phyloP scores from a whole-genome alignment of 352 stramenopile species.

The Phytophthora rubi region DNA sequence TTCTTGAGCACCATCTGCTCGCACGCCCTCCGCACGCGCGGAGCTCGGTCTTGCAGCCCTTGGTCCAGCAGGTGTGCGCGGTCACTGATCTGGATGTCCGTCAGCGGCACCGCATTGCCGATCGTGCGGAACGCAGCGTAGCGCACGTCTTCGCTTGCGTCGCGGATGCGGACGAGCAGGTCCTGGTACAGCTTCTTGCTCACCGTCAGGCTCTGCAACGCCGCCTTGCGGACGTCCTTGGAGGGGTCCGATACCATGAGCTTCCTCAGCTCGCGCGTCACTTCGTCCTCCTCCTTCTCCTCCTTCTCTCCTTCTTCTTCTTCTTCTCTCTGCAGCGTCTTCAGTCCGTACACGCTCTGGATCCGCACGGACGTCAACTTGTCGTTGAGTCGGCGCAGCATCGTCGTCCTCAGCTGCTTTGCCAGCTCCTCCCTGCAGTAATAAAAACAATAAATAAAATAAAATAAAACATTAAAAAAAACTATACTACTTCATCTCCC shows the following conservation, averaged over 20 bases:
- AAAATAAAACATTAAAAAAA: too few species aligned
- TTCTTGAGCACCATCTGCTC: conserved; percentile 76
- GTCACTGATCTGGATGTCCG: conserved; percentile 69
- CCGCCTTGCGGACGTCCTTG: conserved; percentile 78
- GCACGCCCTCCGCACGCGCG: conserved; percentile 55
- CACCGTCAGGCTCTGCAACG: conserved; percentile 57
- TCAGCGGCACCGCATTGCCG: conserved; percentile 46
- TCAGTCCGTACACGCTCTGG: conserved; percentile 67
- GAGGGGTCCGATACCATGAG: conserved; percentile 74
- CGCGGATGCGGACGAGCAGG: conserved; percentile 78
- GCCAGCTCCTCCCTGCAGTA: conserved; percentile 45
- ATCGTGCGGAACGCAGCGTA: conserved; percentile 65
- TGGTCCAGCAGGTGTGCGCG: conserved; percentile 78
- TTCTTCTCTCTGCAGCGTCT: conserved; percentile 52
- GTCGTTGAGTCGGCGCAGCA: conserved; percentile 66
- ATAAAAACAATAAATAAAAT: background rate
- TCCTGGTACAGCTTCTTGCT: conserved; percentile 53
- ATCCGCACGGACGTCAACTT: conserved; percentile 68
- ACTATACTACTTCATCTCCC: background rate
- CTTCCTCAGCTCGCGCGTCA: conserved; percentile 55
- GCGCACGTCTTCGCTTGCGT: conserved; percentile 74
- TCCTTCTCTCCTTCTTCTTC: too few species aligned
- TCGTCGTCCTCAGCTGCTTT: conserved; percentile 40
- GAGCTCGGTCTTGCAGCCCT: conserved; percentile 70
- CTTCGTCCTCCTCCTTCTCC: conserved; percentile 40